These are phyloP conservation scores for Tritrichomonas musculus DNA, from an alignment of 208 protist genomes.

Conservation along the genomic window DNA sequence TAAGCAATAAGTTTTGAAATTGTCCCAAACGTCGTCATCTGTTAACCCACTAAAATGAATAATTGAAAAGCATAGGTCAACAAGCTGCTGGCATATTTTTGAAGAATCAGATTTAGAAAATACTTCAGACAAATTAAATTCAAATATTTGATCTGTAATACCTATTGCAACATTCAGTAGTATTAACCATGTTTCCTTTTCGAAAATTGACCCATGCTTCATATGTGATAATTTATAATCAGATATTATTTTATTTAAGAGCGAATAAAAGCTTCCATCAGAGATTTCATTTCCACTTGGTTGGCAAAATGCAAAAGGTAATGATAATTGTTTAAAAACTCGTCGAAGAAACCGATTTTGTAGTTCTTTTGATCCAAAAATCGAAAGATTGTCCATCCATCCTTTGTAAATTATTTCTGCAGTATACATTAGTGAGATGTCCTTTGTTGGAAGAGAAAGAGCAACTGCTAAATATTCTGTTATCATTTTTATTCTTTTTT, in stretches of 20 bases:
- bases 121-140: not conserved
- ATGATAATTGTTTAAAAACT: not conserved
- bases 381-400: not conserved
- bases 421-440: not conserved
- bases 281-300: not conserved
- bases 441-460: not conserved
- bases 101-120: not conserved
- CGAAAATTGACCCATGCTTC: not conserved
- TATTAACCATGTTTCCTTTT: not conserved
- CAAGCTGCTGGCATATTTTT: not conserved
- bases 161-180: not conserved
- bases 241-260: not conserved
- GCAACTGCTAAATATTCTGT: conserved; percentile 22
- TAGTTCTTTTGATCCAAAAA: not conserved
- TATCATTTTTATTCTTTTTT: not conserved
- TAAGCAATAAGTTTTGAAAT: not conserved
- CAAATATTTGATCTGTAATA: not conserved
- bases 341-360: not conserved
- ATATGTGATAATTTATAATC: not conserved
- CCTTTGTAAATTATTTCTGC: not conserved
- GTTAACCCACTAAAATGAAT: not conserved
- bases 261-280: not conserved
- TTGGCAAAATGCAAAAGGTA: not conserved
- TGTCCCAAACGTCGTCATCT: not conserved
- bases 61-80: not conserved